Base-by-base conservation (phyloP, 495 filamentous ascomycete genomes). In the Talaromyces adpressus region DNA sequence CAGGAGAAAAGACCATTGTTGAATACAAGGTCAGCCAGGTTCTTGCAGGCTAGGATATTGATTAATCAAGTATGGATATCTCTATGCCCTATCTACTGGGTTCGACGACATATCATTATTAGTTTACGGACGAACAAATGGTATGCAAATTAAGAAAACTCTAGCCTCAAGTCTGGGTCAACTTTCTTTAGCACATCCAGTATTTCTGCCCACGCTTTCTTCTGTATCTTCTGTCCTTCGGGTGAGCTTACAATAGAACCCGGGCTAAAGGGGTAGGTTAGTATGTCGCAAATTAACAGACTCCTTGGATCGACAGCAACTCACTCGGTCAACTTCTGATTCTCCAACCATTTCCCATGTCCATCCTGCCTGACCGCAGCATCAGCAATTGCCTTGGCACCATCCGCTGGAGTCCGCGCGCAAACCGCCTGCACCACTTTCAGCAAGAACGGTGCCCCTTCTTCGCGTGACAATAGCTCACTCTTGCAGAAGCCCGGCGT, bases 11-110 rank as follows among this genome's bases (percentile, higher is more conserved):
- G 1, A 59, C 75, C 4, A 71, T 79, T 39, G 84, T 87, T 20
- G 84, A 87, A 74, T 87, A 87, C 68, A 79, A 82, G 68, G 76
- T 88, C 66, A 82, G 83, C 64, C 81, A 85, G 73, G 82, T 85
- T 53, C 30, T 69, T 18, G 61, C 67, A 6, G 67, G 61, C 16
- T 74, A 56, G 60, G 11, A 22, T 32, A 5, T 14, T 53, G 18
- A 25, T 53, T 12, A 22, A 9, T 23, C 23, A 23, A 22, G 49
- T 53, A 22, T 22, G 14, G 23, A 22, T 22, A 53, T 53, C 16
- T 51, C 47, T n/a, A 56, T 23, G 1, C 23, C 18, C 8, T 29
- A 11, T 27, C 3, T 29, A 56, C 20, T 29, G 11, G 52, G 23
- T 29, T 27, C 23, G 30, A 56, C 9, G 11, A 56, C 11, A 29